Evolutionary conservation across 2,329 filamentous ascomycete species (phyloP), one percentile per base, ranked within the genome.

Genomic region (Alternaria angustiovoidea): DNA sequence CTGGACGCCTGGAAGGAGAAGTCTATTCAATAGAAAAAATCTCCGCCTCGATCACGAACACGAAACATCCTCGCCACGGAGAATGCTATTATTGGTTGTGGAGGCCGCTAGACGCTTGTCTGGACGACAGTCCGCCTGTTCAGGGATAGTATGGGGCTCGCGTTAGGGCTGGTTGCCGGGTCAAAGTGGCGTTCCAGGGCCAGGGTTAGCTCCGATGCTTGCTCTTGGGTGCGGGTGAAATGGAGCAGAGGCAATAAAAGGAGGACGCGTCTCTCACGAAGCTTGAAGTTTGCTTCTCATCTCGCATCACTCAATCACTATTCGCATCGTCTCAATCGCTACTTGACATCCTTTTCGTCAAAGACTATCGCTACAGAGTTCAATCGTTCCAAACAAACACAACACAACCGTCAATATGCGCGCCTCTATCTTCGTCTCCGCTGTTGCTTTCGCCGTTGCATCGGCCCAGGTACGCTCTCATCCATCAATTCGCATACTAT

Each of bases 391-490:
- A 57, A 55, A 51, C 34, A 64, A 52, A 41, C 62, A 53, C 36
- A 18, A 60, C 26, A 53, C 38, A 34, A 42, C 36, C 47, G 28
- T 64, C 70, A 75, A 68, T 8, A 77, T 77, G 74, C 74, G 73
- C 57, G 64, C 73, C 63, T 68, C 68, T 56, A 58, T 72, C 68
- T 66, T 74, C 66, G 63, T 70, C 67, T 70, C 73, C 46, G 69
- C 67, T 59, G 63, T 61, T 58, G 69, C 65, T 58, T 69, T 77
- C 64, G 72, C 70, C 66, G 66, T 64, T 42, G 74, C 69, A 39
- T 61, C 73, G 61, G 73, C 74, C 32, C 71, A 75, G 67, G 69
- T 72, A 69, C 38, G 68, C 63, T 42, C 22, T 26, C 8, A 28
- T 20, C n/a, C 51, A 58, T 24, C 56, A 26, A 63, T 51, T 68